Evolutionary conservation across 176 grass and related monocot genomes (phyloP).

Genomic region (Melocanna baccifera): DNA sequence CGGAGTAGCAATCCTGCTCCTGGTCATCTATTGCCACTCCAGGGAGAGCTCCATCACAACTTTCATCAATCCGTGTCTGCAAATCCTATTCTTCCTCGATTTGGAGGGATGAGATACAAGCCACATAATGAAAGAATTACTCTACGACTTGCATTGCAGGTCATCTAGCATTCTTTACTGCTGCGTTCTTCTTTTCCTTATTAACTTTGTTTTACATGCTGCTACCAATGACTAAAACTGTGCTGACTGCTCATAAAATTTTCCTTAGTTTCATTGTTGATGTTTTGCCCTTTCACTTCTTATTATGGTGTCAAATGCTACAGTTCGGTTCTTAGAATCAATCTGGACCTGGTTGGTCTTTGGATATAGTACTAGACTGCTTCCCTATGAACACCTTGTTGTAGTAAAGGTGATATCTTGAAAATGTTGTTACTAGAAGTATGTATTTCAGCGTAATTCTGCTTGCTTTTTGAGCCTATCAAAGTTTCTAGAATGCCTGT

Average conservation of each 20-base stretch:
- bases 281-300: background rate
- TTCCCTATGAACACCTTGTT: background rate
- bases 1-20: conserved; percentile 37
- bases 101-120: conserved; percentile 55
- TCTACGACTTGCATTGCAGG: conserved; percentile 78
- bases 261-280: background rate
- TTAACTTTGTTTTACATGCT: conserved; percentile 7
- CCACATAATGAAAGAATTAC: conserved; percentile 70
- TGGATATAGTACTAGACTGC: background rate
- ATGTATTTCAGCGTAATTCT: background rate
- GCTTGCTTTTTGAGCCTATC: background rate
- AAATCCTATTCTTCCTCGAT: conserved; percentile 44
- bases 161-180: conserved; percentile 27
- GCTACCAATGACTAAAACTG: background rate
- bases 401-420: background rate
- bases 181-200: background rate
- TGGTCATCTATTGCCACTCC: conserved; percentile 19
- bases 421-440: background rate
- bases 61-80: conserved; percentile 49
- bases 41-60: conserved; percentile 16
- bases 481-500: background rate
- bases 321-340: background rate
- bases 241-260: background rate
- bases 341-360: background rate
- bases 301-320: background rate